Percentiles rank a stretch among this genome's conserved stretches.
phyloP scores from a whole-genome alignment of 345 rosid species.

The Camelina laxa region DNA sequence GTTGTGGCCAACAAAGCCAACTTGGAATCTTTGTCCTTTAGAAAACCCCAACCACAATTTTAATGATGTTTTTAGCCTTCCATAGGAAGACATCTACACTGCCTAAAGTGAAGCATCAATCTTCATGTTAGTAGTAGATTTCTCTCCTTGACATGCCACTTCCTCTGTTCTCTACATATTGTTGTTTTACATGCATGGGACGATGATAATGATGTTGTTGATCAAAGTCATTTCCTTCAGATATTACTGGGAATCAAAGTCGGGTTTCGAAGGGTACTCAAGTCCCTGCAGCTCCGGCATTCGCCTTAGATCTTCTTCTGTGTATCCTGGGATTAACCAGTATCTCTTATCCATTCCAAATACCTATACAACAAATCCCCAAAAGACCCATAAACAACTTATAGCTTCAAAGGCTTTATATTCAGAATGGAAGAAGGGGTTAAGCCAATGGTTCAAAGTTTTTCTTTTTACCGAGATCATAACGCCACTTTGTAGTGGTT shows the following conservation, averaged over 20 bases:
- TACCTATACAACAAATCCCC: slow-evolving; percentile 53
- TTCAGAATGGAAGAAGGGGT: slow-evolving; percentile 12
- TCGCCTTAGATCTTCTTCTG: slow-evolving; percentile 83
- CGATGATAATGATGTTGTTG: slow-evolving; percentile 23
- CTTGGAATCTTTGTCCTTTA: neutral
- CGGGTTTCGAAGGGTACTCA: slow-evolving; percentile 91
- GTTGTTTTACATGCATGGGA: slow-evolving; percentile 32
- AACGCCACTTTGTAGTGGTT: slow-evolving; percentile 85
- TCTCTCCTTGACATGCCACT: slow-evolving; percentile 8
- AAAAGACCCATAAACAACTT: neutral
- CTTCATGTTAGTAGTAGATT: slow-evolving; percentile 38
- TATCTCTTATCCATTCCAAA: slow-evolving; percentile 83
- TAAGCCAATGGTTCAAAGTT: slow-evolving; percentile 65
- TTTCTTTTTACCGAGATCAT: slow-evolving; percentile 88
- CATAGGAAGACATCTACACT: slow-evolving; percentile 17
- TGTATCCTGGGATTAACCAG: slow-evolving; percentile 83
- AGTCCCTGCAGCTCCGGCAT: slow-evolving; percentile 95
- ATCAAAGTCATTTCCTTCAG: slow-evolving; percentile 39
- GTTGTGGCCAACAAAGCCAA: slow-evolving; percentile 24
- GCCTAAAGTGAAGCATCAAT: slow-evolving; percentile 23
- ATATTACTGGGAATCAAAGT: slow-evolving; percentile 74
- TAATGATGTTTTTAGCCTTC: slow-evolving; percentile 8
- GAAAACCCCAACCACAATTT: neutral
- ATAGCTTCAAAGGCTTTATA: neutral
- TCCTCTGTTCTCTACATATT: slow-evolving; percentile 29